Percentiles rank a stretch among this genome's conserved stretches.
Evolutionary conservation across 1,139 yeast species (phyloP).

Genomic region (Lodderomyces beijingensis): DNA sequence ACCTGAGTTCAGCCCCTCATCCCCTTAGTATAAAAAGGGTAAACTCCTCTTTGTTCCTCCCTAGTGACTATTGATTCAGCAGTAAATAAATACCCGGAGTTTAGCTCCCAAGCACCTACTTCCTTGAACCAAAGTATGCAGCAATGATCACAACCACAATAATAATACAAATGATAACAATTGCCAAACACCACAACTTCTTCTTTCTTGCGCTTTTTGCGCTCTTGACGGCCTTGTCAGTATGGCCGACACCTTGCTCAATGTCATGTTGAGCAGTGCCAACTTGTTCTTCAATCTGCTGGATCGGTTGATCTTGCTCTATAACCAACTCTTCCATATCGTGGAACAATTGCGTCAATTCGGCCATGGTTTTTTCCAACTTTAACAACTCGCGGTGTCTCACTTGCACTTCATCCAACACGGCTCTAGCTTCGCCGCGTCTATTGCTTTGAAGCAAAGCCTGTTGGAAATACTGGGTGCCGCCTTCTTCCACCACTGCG

Average conservation of each 20-base stretch:
- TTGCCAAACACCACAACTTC: slow-evolving; percentile 82
- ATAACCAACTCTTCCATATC: slow-evolving; percentile 97
- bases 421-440: slow-evolving; percentile 96
- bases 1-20: too few relatives aligned
- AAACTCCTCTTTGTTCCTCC: too few relatives aligned
- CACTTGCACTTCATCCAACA: slow-evolving; percentile 90
- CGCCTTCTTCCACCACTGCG: slow-evolving; percentile 76
- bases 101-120: too few relatives aligned
- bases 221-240: slow-evolving; percentile 80
- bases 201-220: slow-evolving; percentile 91
- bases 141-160: slow-evolving; percentile 68
- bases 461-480: slow-evolving; percentile 87
- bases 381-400: slow-evolving; percentile 95
- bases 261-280: slow-evolving; percentile 83
- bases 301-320: slow-evolving; percentile 89
- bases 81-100: too few relatives aligned
- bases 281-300: slow-evolving; percentile 78
- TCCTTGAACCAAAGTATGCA: slow-evolving; percentile 32
- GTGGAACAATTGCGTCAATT: slow-evolving; percentile 87
- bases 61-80: too few relatives aligned
- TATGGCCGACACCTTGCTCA: slow-evolving; percentile 93
- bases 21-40: too few relatives aligned
- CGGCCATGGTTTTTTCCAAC: slow-evolving; percentile 94
- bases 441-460: slow-evolving; percentile 89
- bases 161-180: slow-evolving; percentile 55